Percentiles rank a stretch among this genome's conserved stretches.
Evolutionary conservation across 73 alveolate species (phyloP).

Genomic region (Effrenium voratum): DNA sequence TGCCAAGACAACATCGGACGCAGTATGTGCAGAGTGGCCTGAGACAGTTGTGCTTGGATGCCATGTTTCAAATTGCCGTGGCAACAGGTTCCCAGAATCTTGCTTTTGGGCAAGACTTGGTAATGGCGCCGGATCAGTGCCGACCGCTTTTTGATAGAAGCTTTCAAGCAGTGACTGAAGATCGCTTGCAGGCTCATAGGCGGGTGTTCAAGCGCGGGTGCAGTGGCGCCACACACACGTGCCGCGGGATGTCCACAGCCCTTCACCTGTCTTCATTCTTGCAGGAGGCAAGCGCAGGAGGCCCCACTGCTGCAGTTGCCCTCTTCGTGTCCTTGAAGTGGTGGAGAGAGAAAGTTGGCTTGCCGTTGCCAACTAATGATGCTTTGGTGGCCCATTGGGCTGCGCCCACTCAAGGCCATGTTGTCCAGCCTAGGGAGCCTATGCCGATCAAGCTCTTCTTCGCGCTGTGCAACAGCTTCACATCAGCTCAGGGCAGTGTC

Average conservation of each 20-base stretch:
- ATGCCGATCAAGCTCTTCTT: not conserved
- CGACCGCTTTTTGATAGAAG: not conserved
- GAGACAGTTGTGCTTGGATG: not conserved
- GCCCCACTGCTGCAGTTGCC: too few relatives aligned
- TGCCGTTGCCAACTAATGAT: not conserved
- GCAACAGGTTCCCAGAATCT: not conserved
- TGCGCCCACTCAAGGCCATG: not conserved
- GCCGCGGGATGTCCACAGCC: too few relatives aligned
- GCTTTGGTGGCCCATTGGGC: not conserved
- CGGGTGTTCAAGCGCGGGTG: not conserved
- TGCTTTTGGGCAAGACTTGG: not conserved
- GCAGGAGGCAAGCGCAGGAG: too few relatives aligned
- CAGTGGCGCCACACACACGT: too few relatives aligned
- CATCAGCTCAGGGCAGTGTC: not conserved
- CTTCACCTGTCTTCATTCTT: too few relatives aligned
- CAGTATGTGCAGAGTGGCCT: too few relatives aligned
- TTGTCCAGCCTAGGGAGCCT: not conserved
- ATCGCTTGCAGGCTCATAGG: not conserved
- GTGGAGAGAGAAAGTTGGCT: too few relatives aligned
- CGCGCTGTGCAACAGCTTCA: not conserved
- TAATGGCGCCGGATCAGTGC: not conserved
- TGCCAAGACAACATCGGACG: too few relatives aligned
- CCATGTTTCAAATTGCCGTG: not conserved
- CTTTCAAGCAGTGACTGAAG: not conserved
- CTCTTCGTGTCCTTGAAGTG: too few relatives aligned